Base-by-base conservation (phyloP, 108 stramenopile genomes). In the Pseudonitzschia delicatissima region DNA sequence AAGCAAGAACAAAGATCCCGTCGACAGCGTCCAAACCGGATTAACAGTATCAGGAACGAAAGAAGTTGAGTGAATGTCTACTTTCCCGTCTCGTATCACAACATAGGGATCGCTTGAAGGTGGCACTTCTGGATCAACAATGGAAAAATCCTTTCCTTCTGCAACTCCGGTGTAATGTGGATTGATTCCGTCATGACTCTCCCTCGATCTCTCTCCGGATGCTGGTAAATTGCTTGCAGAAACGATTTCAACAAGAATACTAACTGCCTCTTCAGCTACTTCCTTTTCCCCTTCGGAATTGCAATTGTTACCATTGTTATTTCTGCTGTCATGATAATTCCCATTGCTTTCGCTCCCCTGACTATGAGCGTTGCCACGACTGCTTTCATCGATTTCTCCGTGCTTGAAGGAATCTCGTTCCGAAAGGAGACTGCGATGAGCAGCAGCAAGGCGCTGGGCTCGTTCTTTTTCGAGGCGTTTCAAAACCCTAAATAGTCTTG, bases 11-110 rank as follows among this genome's bases (percentile, higher is more conserved):
- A 83, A 62, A 1, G 84, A 85, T 23, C 65, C 61, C 11, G 75
- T 85, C 6, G 62, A 45, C 18, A 84, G 17, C 1, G 87, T 88
- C 82, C 82, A 88, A 26, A 85, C 79, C 3, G 87, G 87, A 72
- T 89, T 76, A 17, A 80, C 32, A 0, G 76, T 66, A n/a, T 77
- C 80, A 5, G 68, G 11, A 9, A 84, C 45, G 25, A 65, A 32
- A 20, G 74, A 53, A 9, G 86, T 87, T 55, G 66, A 67, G 58
- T 87, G 83, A 3, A 84, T 64, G 28, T 74, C 74, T 26, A 50
- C 53, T 4, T 69, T 79, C 47, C 82, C 75, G 45, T 84, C 72
- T 39, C 59, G 57, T 11, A 85, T 73, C 48, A 48, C 55, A 7
- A 84, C 79, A 39, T 77, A 77, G 6, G 86, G 83, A 58, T 85